These are phyloP conservation scores for Aspergillus indologenus DNA, from an alignment of 495 filamentous ascomycete species.

Conservation along the genomic window DNA sequence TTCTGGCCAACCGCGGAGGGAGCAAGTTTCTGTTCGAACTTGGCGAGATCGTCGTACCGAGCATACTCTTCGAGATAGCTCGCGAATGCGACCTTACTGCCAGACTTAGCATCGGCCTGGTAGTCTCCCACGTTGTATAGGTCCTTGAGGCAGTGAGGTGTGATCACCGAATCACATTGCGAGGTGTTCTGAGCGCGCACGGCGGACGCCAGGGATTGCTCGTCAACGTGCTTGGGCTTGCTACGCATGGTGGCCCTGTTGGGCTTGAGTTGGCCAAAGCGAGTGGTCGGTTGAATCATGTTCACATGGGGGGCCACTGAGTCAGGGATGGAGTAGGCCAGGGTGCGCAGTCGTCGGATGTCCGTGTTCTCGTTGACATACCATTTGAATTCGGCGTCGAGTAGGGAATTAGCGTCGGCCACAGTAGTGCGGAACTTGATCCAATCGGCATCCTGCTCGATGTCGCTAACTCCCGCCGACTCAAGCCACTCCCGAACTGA, in stretches of 20 bases:
- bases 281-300: slow-evolving; percentile 55
- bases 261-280: slow-evolving; percentile 48
- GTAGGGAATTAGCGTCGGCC: slow-evolving; percentile 49
- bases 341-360: slow-evolving; percentile 52
- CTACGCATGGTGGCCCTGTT: slow-evolving; percentile 33
- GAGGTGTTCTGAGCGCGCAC: slow-evolving; percentile 19
- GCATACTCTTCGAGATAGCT: slow-evolving; percentile 69
- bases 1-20: slow-evolving; percentile 56
- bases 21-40: slow-evolving; percentile 52
- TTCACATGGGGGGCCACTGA: slow-evolving; percentile 46
- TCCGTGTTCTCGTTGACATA: slow-evolving; percentile 43
- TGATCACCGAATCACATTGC: slow-evolving; percentile 47
- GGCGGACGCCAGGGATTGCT: slow-evolving; percentile 19
- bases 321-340: slow-evolving; percentile 57
- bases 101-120: slow-evolving; percentile 30
- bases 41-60: slow-evolving; percentile 54
- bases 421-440: slow-evolving; percentile 56
- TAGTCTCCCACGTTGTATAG: slow-evolving; percentile 61
- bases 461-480: slow-evolving; percentile 42
- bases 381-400: slow-evolving; percentile 56
- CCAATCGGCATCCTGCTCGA: slow-evolving; percentile 58
- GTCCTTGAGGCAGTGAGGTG: slow-evolving; percentile 56
- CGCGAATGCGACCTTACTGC: slow-evolving; percentile 57
- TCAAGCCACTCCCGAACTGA: slow-evolving; percentile 50
- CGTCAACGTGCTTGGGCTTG: slow-evolving; percentile 25